These are phyloP conservation scores for Boletus subcaerulescens DNA, from an alignment of 768 basidiomycete species.

Conservation along the genomic window DNA sequence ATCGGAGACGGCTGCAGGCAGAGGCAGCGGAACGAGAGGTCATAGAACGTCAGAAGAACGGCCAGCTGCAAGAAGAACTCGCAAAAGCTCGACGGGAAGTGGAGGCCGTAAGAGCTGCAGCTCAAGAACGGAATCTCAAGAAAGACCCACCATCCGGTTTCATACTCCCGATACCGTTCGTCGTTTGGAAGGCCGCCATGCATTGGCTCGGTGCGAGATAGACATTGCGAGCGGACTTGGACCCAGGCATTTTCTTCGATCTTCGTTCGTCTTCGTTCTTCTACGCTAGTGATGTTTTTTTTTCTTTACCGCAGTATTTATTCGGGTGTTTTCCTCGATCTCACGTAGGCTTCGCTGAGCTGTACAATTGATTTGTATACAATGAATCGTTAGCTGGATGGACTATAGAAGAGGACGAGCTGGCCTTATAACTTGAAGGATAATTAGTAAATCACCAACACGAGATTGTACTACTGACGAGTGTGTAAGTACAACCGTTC, in stretches of 20 bases:
- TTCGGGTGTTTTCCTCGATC: conserved; percentile 3
- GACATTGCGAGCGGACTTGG: background rate
- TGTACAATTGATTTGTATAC: conserved; percentile 4
- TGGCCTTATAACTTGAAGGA: background rate
- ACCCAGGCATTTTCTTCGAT: background rate
- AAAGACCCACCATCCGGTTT: conserved; percentile 30
- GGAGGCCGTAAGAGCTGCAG: conserved; percentile 20
- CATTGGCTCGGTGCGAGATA: conserved; percentile 32
- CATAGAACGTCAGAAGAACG: conserved; percentile 26
- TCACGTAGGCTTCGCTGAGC: background rate
- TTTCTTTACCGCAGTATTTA: conserved; percentile 15
- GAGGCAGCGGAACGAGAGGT: conserved; percentile 27
- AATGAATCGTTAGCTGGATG: background rate
- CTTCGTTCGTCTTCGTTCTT: background rate
- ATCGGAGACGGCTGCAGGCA: conserved; percentile 26
- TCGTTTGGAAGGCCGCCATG: conserved; percentile 34
- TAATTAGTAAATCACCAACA: no score
- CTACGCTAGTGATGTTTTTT: background rate
- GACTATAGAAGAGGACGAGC: background rate
- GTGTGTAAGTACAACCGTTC: no score
- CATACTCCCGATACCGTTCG: conserved; percentile 33
- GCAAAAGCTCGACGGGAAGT: conserved; percentile 27
- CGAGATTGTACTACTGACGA: no score
- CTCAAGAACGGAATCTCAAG: conserved; percentile 25
- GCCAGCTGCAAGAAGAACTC: conserved; percentile 32